Evolutionary conservation across 2,329 filamentous ascomycete genomes (phyloP).

Genomic region (Diaporthe velutina): DNA sequence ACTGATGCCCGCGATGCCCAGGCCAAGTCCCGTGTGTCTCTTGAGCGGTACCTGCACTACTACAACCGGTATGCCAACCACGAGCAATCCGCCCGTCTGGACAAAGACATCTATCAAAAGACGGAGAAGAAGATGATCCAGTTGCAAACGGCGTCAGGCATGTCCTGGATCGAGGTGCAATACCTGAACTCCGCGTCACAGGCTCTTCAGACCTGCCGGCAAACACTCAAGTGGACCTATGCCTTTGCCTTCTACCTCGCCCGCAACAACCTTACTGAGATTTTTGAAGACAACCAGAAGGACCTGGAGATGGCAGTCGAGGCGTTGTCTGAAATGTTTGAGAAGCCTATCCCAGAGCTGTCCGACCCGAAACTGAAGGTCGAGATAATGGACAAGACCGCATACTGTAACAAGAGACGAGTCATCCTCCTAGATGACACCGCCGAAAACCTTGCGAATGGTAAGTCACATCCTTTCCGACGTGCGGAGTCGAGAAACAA

Average conservation of each 20-base stretch:
- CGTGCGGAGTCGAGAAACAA: neutral
- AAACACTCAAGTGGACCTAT: conserved; percentile 99
- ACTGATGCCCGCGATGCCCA: conserved; percentile 91
- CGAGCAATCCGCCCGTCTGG: conserved; percentile 95
- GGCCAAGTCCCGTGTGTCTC: conserved; percentile 87
- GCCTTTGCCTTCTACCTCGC: conserved; percentile 98
- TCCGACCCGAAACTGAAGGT: conserved; percentile 92
- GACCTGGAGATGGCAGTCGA: conserved; percentile 98
- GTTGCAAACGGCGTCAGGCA: conserved; percentile 90
- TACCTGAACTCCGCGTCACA: conserved; percentile 95
- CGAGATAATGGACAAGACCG: conserved; percentile 98
- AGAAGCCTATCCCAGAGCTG: conserved; percentile 92
- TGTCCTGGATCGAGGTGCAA: conserved; percentile 99
- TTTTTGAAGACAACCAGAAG: conserved; percentile 99
- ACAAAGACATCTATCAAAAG: conserved; percentile 95
- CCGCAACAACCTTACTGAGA: conserved; percentile 94
- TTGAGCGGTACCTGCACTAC: conserved; percentile 98
- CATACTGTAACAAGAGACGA: conserved; percentile 93
- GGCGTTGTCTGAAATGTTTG: conserved; percentile 98
- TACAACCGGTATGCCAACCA: conserved; percentile 99
- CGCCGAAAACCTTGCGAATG: conserved; percentile 89
- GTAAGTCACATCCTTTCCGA: conserved; percentile 63
- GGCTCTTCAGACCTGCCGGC: conserved; percentile 94
- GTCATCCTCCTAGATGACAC: conserved; percentile 93
- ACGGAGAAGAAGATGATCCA: conserved; percentile 99